Percentiles rank a stretch among this genome's conserved stretches.
These are phyloP conservation scores for Aspergillus unguis DNA, from an alignment of 2,329 filamentous ascomycete species.

Conservation along the genomic window DNA sequence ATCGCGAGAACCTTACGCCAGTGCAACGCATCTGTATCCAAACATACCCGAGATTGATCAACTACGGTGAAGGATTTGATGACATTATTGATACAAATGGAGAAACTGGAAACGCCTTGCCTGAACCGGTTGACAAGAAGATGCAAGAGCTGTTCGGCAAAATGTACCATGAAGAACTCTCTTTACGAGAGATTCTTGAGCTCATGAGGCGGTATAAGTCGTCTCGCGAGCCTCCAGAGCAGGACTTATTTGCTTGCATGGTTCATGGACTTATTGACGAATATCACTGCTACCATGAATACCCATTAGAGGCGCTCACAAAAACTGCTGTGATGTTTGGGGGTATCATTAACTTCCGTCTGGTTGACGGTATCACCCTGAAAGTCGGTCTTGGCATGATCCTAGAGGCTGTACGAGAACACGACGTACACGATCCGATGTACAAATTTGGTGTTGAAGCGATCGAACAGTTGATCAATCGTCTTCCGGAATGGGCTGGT, in stretches of 20 bases:
- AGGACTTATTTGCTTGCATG: constrained; percentile 97
- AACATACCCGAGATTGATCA: constrained; percentile 89
- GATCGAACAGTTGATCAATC: constrained; percentile 77
- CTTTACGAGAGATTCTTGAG: constrained; percentile 80
- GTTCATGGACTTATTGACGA: constrained; percentile 97
- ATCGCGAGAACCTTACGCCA: constrained; percentile 68
- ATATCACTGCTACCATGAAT: constrained; percentile 91
- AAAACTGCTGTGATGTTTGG: constrained; percentile 96
- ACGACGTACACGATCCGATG: constrained; percentile 80
- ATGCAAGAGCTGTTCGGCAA: constrained; percentile 99
- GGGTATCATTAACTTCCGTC: constrained; percentile 88
- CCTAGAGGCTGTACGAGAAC: constrained; percentile 88
- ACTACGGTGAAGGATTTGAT: constrained; percentile 90
- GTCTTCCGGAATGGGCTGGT: constrained; percentile 90
- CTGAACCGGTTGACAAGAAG: constrained; percentile 73
- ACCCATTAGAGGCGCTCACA: constrained; percentile 90
- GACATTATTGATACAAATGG: constrained; percentile 86
- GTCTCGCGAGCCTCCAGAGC: constrained; percentile 77
- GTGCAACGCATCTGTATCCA: constrained; percentile 87
- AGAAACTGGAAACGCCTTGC: constrained; percentile 74
- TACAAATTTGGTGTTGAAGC: constrained; percentile 98
- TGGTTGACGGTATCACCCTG: constrained; percentile 84
- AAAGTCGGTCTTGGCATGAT: constrained; percentile 97
- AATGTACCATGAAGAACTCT: constrained; percentile 91
- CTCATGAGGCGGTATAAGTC: constrained; percentile 83